Evolutionary conservation across 163 green algal genomes (phyloP), one percentile per base, ranked within the genome.

Genomic region (Smithsoniella earleae): DNA sequence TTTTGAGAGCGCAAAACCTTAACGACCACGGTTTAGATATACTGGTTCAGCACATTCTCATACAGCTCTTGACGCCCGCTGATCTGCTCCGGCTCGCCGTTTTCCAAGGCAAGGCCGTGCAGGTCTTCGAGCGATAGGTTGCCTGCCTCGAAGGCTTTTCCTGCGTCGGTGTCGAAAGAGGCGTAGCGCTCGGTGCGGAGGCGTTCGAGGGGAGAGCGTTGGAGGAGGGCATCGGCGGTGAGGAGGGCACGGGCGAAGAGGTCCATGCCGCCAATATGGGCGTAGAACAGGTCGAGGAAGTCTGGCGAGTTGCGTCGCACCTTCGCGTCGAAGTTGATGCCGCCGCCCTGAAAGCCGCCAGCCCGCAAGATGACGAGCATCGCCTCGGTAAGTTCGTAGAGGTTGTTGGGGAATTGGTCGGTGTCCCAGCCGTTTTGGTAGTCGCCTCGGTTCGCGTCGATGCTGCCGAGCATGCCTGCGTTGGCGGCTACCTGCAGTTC

Each of bases 241-340:
- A 82, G 78, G 62, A 92, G 82, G 25, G 86, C 87, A 0, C 87
- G 62, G 0, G 87, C 87, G 20, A 92, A 73, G 18, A 83, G 78
- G 62, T 92, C 87, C 82, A 92, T 91, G 31, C 82, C 82, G 10
- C 36, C 55, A 33, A 92, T 87, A 83, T 92, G 87, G 0, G 74
- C 87, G 34, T 86, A 82, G 66, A 92, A 84, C 18, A 92, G 73
- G 64, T 92, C 87, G 20, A 80, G 62, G 0, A 81, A 25, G 33
- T 78, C 74, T 2, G 66, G 84, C 74, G 74, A 85, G 72, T 92
- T 86, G 20, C 87, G 77, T 46, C 87, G 73, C 44, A 92, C 80
- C 78, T 92, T 92, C 30, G 87, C 87, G 64, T 92, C 87, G 78
- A 92, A 92, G 80, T 92, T 92, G 55, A 92, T 79, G 20, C 87